These are phyloP conservation scores for Suhomyces kilbournensis DNA, from an alignment of 805 yeast species.

Conservation along the genomic window DNA sequence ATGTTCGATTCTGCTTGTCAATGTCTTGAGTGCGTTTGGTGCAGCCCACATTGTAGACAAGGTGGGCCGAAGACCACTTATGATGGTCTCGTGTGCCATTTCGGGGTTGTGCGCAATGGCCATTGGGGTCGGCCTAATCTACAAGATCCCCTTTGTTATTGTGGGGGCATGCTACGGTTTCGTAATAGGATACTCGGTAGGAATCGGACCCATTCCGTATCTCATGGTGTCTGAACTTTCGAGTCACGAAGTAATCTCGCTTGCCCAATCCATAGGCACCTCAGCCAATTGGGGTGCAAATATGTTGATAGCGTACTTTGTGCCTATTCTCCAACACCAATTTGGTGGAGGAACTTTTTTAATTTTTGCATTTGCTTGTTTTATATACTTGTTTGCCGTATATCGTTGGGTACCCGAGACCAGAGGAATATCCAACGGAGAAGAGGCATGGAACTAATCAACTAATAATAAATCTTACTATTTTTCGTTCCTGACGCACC, in stretches of 20 bases:
- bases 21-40: slow-evolving; percentile 14
- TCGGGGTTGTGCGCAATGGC: slow-evolving; percentile 24
- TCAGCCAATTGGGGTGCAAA: slow-evolving; percentile 34
- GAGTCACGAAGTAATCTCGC: slow-evolving; percentile 28
- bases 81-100: slow-evolving; percentile 20
- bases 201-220: slow-evolving; percentile 38
- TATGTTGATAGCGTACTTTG: slow-evolving; percentile 29
- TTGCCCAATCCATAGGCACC: slow-evolving; percentile 37
- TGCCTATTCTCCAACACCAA: slow-evolving; percentile 25
- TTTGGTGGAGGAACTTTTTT: slow-evolving; percentile 30
- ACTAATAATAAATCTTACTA: background rate
- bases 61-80: slow-evolving; percentile 23
- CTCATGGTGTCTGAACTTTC: slow-evolving; percentile 37
- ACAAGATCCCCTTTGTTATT: slow-evolving; percentile 11
- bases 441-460: slow-evolving; percentile 2
- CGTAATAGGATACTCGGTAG: slow-evolving; percentile 32
- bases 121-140: slow-evolving; percentile 24
- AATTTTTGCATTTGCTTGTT: slow-evolving; percentile 22
- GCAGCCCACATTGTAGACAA: slow-evolving; percentile 17
- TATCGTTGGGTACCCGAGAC: slow-evolving; percentile 33
- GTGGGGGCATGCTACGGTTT: slow-evolving; percentile 31
- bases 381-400: slow-evolving; percentile 17
- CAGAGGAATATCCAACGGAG: slow-evolving; percentile 12
- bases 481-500: background rate
- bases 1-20: slow-evolving; percentile 15